Conservation (phyloP, 2,329 filamentous ascomycete genomes). For the Phyllosticta citribraziliensis region DNA sequence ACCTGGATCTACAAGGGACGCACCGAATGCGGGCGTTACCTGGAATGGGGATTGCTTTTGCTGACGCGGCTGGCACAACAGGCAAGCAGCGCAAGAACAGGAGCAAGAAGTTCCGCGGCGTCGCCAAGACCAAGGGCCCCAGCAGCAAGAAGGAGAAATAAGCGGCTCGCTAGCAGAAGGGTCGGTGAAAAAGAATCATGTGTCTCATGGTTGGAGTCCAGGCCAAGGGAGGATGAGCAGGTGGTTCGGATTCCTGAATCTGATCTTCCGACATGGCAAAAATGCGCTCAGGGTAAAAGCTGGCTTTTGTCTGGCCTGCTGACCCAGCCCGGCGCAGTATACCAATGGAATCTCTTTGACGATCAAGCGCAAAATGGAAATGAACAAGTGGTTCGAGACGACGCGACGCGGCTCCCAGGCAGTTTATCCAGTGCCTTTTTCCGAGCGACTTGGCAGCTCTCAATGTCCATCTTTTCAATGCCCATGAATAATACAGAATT, state of each 20-base stretch:
- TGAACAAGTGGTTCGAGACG: neutral
- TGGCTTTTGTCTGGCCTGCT: slow-evolving; percentile 10
- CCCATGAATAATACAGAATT: too few species aligned
- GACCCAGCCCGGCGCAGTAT: slow-evolving; percentile 11
- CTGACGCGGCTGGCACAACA: slow-evolving; percentile 38
- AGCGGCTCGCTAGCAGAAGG: slow-evolving; percentile 16
- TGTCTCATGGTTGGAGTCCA: slow-evolving; percentile 7
- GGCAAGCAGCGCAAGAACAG: slow-evolving; percentile 99
- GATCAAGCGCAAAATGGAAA: slow-evolving; percentile 5
- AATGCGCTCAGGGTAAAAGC: slow-evolving; percentile 8
- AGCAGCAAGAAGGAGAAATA: slow-evolving; percentile 65
- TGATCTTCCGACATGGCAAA: slow-evolving; percentile 1
- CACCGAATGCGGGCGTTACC: neutral
- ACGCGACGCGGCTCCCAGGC: neutral
- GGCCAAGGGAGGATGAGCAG: slow-evolving; percentile 5
- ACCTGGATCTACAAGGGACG: neutral
- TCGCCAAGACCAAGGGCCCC: slow-evolving; percentile 88
- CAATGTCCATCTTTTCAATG: neutral
- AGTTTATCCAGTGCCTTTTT: neutral
- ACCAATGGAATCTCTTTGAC: slow-evolving; percentile 12
- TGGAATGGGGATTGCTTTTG: slow-evolving; percentile 10
- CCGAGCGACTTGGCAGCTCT: neutral
- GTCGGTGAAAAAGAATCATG: slow-evolving; percentile 10
- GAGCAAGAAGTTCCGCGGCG: slow-evolving; percentile 95
- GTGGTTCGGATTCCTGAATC: slow-evolving; percentile 6